Evolutionary conservation across 2,329 filamentous ascomycete species (phyloP), one percentile per base, ranked within the genome.

Genomic region (Aspergillus brasiliensis): DNA sequence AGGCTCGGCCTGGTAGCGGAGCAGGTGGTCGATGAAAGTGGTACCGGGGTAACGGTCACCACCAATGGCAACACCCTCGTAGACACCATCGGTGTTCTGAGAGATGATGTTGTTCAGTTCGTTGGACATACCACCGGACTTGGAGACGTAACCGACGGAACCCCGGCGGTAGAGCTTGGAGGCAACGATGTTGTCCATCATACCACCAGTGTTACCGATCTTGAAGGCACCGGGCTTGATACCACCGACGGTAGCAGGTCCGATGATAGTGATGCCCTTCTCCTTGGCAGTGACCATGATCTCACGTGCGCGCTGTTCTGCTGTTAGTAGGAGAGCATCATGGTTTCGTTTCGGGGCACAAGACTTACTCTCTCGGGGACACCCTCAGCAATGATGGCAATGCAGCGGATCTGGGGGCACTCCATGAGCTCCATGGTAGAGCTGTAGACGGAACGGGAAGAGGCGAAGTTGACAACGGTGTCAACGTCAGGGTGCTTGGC

Each of bases 121-220:
- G 86, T 99, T 99, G 81, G 95, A 98, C 95, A 99, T 99, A 83
- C 95, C 95, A 77, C 95, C 95, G 61, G 95, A 99, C 87, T 99
- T 99, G 86, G 94, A 98, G 81, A 99, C 95, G 81, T 99, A 99
- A 73, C 92, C 95, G 69, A 99, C 93, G 71, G 95, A 98, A 73
- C 95, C 95, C 83, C 95, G 95, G 82, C 95, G 94, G 89, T 99
- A 99, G 63, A 99, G 91, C 89, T 99, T 99, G 79, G 95, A 98
- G 71, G 95, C 92, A 67, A 99, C 95, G 74, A 99, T 99, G 88
- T 99, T 99, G 87, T 99, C 95, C 95, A 99, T 99, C 95, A 99
- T 99, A 81, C 95, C 95, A 87, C 95, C 95, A 73, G 95, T 99
- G 87, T 99, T 99, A 79, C 95, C 95, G 68, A 99, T 99, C 88